phyloP scores from a whole-genome alignment of 1,284 basidiomycete genomes.

The Gomphus sp. region DNA sequence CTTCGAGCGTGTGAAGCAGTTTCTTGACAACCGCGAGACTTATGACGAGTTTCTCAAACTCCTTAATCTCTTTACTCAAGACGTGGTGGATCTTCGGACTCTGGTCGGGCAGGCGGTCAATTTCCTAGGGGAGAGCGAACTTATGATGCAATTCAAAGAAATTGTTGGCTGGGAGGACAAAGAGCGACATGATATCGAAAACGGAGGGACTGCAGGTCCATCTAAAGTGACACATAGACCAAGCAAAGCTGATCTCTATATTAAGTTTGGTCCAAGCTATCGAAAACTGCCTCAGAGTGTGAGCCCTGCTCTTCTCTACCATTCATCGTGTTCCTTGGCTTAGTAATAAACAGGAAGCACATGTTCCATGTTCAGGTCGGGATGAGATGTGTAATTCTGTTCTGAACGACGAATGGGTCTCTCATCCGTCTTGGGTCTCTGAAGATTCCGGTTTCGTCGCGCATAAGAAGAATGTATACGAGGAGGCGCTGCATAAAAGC shows the following conservation, averaged over 20 bases:
- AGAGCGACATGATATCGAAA: constrained; percentile 36
- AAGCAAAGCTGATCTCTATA: constrained; percentile 48
- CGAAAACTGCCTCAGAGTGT: constrained; percentile 76
- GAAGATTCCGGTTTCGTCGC: constrained; percentile 88
- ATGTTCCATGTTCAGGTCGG: constrained; percentile 85
- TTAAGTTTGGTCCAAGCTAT: constrained; percentile 78
- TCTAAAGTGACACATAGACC: constrained; percentile 36
- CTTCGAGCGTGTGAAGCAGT: constrained; percentile 89
- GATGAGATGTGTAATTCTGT: constrained; percentile 97
- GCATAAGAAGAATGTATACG: constrained; percentile 92
- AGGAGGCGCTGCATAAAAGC: constrained; percentile 94
- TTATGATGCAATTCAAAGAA: constrained; percentile 79
- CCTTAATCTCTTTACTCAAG: constrained; percentile 92
- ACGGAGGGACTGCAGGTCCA: constrained; percentile 37
- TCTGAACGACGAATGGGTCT: constrained; percentile 95
- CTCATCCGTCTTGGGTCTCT: constrained; percentile 91
- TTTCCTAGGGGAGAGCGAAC: constrained; percentile 64
- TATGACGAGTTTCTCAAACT: constrained; percentile 97
- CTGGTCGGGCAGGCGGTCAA: constrained; percentile 62
- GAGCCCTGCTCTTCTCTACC: constrained; percentile 20
- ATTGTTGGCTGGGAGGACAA: constrained; percentile 87
- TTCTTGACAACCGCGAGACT: constrained; percentile 79
- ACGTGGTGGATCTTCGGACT: constrained; percentile 81
- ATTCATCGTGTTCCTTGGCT: neutral
- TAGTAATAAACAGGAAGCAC: constrained; percentile 57